These are phyloP conservation scores for Phlyctochytrium arcticum DNA, from an alignment of 192 early-diverging fungal species.

Conservation along the genomic window DNA sequence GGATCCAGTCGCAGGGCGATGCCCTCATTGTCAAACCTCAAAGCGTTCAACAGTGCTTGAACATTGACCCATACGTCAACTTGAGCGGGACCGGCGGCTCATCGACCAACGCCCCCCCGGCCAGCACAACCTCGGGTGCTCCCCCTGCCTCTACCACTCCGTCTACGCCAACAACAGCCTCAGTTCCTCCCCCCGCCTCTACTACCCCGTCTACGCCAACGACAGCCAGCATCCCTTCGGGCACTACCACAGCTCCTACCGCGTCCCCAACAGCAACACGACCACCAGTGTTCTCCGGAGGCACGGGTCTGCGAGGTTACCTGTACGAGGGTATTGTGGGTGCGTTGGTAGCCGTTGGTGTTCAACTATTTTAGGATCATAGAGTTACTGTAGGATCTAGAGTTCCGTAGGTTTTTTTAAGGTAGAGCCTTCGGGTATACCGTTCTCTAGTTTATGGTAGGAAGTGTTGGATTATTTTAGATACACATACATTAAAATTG, in stretches of 20 bases:
- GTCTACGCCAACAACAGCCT: background rate
- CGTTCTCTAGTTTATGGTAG: too few relatives aligned
- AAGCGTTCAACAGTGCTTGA: slow-evolving; percentile 4
- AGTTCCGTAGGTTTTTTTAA: too few relatives aligned
- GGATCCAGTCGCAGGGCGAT: background rate
- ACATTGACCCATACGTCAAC: background rate
- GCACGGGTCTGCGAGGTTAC: background rate
- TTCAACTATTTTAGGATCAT: background rate
- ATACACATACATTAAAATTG: too few relatives aligned
- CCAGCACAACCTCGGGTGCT: background rate
- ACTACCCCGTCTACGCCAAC: background rate
- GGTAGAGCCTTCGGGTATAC: too few relatives aligned
- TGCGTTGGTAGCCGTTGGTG: background rate
- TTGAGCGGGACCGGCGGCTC: background rate
- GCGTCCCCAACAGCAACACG: background rate
- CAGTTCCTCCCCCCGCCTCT: background rate
- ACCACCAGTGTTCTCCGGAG: background rate
- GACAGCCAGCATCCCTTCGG: background rate
- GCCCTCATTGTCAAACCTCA: background rate
- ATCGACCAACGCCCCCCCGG: background rate
- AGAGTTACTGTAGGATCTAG: too few relatives aligned
- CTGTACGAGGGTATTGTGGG: background rate
- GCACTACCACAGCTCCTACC: background rate
- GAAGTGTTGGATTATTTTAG: too few relatives aligned
- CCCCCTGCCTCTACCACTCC: background rate